Percentiles rank a stretch among this genome's conserved stretches.
phyloP scores from a whole-genome alignment of 352 stramenopile species.

The Phytopythium sindhum region DNA sequence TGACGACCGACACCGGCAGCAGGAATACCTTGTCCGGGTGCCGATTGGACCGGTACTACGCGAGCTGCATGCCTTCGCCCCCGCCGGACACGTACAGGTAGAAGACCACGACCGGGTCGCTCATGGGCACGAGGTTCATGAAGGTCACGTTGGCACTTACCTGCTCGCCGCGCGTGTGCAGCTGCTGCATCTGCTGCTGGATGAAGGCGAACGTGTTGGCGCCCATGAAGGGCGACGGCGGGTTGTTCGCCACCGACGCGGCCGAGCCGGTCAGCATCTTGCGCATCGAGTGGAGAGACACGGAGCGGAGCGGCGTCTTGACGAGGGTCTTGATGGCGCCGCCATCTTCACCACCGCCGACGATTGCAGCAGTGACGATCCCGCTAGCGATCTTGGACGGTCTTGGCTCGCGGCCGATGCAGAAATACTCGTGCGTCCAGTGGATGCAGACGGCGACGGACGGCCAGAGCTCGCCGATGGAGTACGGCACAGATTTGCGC shows the following conservation, averaged over 20 bases:
- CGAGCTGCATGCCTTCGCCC: not conserved
- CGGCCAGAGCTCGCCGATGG: slow-evolving; percentile 24
- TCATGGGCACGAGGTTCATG: slow-evolving; percentile 39
- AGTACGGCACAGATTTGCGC: slow-evolving; percentile 24
- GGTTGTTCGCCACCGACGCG: not conserved
- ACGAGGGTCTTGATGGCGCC: not conserved
- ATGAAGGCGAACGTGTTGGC: slow-evolving; percentile 17
- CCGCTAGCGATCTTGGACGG: not conserved
- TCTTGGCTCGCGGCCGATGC: slow-evolving; percentile 13
- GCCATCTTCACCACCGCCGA: not conserved
- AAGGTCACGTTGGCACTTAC: slow-evolving; percentile 25
- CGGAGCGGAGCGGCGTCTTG: not conserved
- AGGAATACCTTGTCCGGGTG: not conserved
- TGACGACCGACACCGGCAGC: not conserved
- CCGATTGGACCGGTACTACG: not conserved
- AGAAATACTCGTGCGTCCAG: slow-evolving; percentile 32
- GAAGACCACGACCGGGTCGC: slow-evolving; percentile 23
- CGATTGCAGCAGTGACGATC: too few species aligned
- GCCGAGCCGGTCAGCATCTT: not conserved
- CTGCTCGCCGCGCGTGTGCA: slow-evolving; percentile 16
- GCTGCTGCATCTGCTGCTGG: slow-evolving; percentile 26
- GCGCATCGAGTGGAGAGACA: not conserved
- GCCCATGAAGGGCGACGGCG: slow-evolving; percentile 3
- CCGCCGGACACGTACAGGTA: not conserved
- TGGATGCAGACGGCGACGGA: slow-evolving; percentile 23